Percentiles rank a stretch among this genome's conserved stretches.
These are phyloP conservation scores for Epicoccum nigrum DNA, from an alignment of 2,329 filamentous ascomycete genomes.

Conservation along the genomic window DNA sequence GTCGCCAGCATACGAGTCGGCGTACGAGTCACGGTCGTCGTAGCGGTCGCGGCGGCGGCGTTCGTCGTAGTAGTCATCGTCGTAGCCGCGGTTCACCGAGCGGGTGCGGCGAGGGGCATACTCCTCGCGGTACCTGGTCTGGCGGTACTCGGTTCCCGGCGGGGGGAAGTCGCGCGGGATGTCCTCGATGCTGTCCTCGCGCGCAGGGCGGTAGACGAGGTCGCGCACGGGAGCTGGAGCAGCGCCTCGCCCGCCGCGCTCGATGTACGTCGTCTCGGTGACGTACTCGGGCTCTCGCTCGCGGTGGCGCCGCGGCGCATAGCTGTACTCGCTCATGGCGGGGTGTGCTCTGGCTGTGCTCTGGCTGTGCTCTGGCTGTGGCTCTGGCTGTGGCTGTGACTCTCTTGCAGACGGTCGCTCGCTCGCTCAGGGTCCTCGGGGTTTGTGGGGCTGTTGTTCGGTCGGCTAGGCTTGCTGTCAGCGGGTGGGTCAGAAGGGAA, in stretches of 20 bases:
- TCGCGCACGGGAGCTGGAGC: slow-evolving; percentile 52
- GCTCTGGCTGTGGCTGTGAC: slow-evolving; percentile 2
- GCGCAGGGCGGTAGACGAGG: slow-evolving; percentile 58
- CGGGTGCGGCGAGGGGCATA: slow-evolving; percentile 63
- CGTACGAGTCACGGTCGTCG: slow-evolving; percentile 53
- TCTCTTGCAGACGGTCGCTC: slow-evolving; percentile 10
- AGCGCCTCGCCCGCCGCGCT: slow-evolving; percentile 53
- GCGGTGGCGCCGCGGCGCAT: slow-evolving; percentile 56
- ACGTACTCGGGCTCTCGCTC: slow-evolving; percentile 60
- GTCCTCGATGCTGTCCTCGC: slow-evolving; percentile 85
- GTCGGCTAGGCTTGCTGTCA: slow-evolving; percentile 26
- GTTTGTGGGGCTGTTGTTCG: slow-evolving; percentile 4
- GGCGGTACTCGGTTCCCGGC: slow-evolving; percentile 59
- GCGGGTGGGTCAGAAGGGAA: slow-evolving; percentile 8
- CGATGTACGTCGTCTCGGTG: slow-evolving; percentile 58
- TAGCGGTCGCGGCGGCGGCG: slow-evolving; percentile 34
- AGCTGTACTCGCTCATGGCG: slow-evolving; percentile 57
- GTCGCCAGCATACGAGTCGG: slow-evolving; percentile 52
- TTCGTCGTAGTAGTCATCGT: slow-evolving; percentile 54
- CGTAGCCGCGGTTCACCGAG: slow-evolving; percentile 67
- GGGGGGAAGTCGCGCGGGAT: slow-evolving; percentile 84
- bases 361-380: slow-evolving; percentile 6
- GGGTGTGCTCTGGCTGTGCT: slow-evolving; percentile 18
- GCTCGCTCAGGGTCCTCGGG: slow-evolving; percentile 17
- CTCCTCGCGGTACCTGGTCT: slow-evolving; percentile 56